phyloP scores from a whole-genome alignment of 164 flowering plant species.

The Chloranthus sessilifolius region DNA sequence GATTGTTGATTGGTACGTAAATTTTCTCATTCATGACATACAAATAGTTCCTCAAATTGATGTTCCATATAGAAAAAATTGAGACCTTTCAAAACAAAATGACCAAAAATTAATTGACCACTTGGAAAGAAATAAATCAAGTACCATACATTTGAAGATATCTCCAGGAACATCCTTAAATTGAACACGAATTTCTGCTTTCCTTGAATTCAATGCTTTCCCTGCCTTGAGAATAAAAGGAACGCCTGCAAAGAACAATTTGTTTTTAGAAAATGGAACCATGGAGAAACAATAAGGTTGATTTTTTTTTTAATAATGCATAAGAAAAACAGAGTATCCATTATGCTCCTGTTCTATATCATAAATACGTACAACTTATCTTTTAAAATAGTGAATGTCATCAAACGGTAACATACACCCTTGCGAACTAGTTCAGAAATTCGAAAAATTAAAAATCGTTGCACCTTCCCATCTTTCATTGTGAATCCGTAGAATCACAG shows the following conservation, averaged over 20 bases:
- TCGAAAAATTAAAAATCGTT: neutral
- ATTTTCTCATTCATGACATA: neutral
- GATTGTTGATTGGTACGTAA: neutral
- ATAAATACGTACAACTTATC: too few relatives aligned
- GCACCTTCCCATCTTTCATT: constrained; percentile 99
- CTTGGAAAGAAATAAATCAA: neutral
- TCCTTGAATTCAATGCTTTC: constrained; percentile 86
- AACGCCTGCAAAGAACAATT: constrained; percentile 54
- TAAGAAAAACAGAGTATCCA: neutral
- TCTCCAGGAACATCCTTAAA: constrained; percentile 99
- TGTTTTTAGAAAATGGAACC: too few relatives aligned
- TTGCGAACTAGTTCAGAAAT: neutral
- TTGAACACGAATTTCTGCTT: constrained; percentile 94
- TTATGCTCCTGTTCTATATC: neutral
- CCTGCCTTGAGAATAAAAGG: constrained; percentile 95
- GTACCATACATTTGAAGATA: constrained; percentile 72
- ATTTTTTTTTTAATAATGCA: neutral
- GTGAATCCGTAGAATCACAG: constrained; percentile 68
- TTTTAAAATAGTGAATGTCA: too few relatives aligned
- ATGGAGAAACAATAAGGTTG: neutral
- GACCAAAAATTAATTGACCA: neutral
- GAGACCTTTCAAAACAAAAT: neutral
- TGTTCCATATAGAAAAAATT: neutral
- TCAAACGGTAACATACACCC: neutral
- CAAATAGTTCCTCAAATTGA: neutral